A percentile compares a stretch with the other conserved stretches of the same genome.
phyloP scores from a whole-genome alignment of 2,329 filamentous ascomycete genomes.

The Exutisphaerella laricina region DNA sequence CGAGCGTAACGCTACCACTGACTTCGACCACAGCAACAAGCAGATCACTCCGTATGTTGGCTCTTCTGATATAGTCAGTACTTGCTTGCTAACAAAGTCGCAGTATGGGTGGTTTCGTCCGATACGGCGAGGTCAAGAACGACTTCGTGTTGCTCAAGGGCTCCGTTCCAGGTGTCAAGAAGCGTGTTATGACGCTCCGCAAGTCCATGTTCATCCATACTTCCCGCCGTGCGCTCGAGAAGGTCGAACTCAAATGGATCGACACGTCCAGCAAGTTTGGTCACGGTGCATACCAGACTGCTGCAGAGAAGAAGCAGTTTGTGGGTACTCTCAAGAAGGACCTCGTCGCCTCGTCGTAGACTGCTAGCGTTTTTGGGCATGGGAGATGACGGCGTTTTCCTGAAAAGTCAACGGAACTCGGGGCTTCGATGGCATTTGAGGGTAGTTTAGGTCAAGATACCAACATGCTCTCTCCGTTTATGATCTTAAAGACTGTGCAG shows the following conservation, averaged over 20 bases:
- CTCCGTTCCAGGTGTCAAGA: constrained; percentile 96
- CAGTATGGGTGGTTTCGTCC: constrained; percentile 98
- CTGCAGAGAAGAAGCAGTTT: constrained; percentile 96
- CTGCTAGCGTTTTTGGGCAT: constrained; percentile 10
- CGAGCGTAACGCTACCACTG: constrained; percentile 88
- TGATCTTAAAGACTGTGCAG: no score
- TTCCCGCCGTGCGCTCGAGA: constrained; percentile 91
- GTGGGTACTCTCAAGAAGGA: constrained; percentile 99
- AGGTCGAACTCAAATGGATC: constrained; percentile 99
- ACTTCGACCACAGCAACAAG: constrained; percentile 98
- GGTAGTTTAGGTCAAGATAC: no score
- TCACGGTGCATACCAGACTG: constrained; percentile 99
- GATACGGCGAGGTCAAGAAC: constrained; percentile 99
- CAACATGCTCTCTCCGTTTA: no score
- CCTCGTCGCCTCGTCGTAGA: constrained; percentile 44
- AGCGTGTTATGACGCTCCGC: constrained; percentile 97
- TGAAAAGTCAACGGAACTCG: constrained; percentile 4
- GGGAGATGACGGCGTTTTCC: constrained; percentile 8
- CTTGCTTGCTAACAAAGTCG: constrained; percentile 33
- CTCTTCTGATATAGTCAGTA: background rate
- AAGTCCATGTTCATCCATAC: constrained; percentile 99
- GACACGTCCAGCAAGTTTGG: constrained; percentile 99
- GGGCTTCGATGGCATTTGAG: constrained; percentile 8
- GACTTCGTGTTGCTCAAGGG: constrained; percentile 98
- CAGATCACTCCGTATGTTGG: constrained; percentile 92